Percentiles rank a stretch among this genome's conserved stretches.
phyloP scores from a whole-genome alignment of 2,329 filamentous ascomycete species.

The Coniella lustricola region DNA sequence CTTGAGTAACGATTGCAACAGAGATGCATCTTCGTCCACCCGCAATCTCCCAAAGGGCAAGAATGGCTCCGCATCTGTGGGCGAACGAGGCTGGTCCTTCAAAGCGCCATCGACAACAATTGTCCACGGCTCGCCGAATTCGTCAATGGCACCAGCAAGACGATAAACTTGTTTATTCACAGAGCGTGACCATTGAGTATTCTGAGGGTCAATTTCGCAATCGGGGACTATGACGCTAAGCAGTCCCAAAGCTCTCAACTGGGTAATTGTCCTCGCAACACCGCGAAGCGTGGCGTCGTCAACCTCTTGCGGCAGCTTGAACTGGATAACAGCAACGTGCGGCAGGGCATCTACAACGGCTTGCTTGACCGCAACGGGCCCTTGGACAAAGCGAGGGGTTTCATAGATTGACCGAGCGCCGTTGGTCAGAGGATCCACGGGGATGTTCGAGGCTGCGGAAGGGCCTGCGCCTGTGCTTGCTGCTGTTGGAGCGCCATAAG shows the following conservation, averaged over 20 bases:
- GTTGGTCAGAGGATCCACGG: conserved; percentile 16
- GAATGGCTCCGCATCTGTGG: not conserved
- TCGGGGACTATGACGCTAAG: conserved; percentile 79
- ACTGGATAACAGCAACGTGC: conserved; percentile 80
- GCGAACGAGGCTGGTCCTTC: conserved; percentile 30
- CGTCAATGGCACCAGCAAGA: conserved; percentile 67
- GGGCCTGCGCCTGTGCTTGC: conserved; percentile 19
- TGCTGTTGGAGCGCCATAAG: conserved; percentile 25
- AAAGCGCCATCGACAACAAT: conserved; percentile 56
- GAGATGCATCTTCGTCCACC: conserved; percentile 41
- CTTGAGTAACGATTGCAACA: conserved; percentile 59
- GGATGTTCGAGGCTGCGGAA: conserved; percentile 19
- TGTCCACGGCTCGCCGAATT: conserved; percentile 59
- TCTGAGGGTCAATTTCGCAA: conserved; percentile 40
- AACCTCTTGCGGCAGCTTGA: conserved; percentile 66
- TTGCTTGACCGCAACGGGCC: conserved; percentile 20
- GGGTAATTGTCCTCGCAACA: conserved; percentile 75
- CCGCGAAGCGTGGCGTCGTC: conserved; percentile 63
- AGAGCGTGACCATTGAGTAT: conserved; percentile 24
- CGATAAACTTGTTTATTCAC: conserved; percentile 59
- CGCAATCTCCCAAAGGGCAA: conserved; percentile 29
- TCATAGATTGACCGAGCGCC: conserved; percentile 25
- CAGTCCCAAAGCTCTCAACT: conserved; percentile 76
- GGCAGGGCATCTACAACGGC: conserved; percentile 33
- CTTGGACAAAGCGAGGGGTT: conserved; percentile 31